Base-by-base conservation (phyloP, 2,329 filamentous ascomycete genomes). In the Botryotinia calthae region DNA sequence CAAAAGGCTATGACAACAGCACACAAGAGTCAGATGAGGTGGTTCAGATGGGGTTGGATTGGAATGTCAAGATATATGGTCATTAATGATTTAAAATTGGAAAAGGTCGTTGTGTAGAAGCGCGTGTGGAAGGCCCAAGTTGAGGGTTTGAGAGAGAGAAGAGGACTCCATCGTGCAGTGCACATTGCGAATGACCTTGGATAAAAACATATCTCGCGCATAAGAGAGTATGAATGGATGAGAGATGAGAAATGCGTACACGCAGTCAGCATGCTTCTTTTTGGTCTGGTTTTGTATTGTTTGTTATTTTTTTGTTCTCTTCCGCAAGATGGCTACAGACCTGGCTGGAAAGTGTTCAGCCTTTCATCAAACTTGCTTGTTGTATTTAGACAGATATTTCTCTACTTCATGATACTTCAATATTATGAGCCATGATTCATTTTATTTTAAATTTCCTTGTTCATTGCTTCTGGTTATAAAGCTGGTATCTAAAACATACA, bases 1-100 rank as follows among this genome's bases (percentile, higher is more conserved):
- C 91, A 95, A 84, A 87, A 85, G 71, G 95, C 96, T 46, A 99
- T 99, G 96, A 94, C 93, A 2, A 86, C 87, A 71, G 95, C 93
- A 42, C 96, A 99, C 84, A 86, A 90, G 83, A 98, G 94, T 82
- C 96, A 99, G 86, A 99, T 99, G 96, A 89, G 93, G 54, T 99
- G 96, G 96, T 99, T 98, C 81, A 89, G 96, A 12, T 98, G 94
- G 88, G 93, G 94, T 4, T 99, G 95, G 94, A 97, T 99, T 80
- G 87, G 89, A 0, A 81, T 97, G 73, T 96, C 94, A 79, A 87
- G 96, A 74, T 99, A 98, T 83, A 98, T 99, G 96, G 88, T 94
- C 73, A 88, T 98, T 46, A 99, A 99, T 82, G 95, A 98, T 81
- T 81, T 99, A 82, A 87, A 85, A 79, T 85, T 86, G 79, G 89